These are phyloP conservation scores for Boletus subcaerulescens DNA, from an alignment of 768 basidiomycete genomes.

Conservation along the genomic window DNA sequence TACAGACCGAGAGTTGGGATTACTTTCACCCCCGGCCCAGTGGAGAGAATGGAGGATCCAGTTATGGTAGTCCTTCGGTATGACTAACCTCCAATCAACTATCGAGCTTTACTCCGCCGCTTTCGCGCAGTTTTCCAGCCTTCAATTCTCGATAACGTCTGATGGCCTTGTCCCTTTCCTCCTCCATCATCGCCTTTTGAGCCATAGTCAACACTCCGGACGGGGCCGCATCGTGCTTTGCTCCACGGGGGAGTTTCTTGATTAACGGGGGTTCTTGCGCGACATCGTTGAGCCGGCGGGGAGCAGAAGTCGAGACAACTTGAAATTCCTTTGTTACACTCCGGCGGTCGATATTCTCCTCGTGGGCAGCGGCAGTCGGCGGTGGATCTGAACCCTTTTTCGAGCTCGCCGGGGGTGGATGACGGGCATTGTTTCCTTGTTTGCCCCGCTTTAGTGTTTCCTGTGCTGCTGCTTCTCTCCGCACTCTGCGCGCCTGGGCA, in stretches of 20 bases:
- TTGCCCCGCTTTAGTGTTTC: conserved; percentile 17
- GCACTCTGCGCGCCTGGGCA: conserved; percentile 45
- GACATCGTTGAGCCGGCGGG: conserved; percentile 68
- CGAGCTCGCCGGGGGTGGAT: conserved; percentile 8
- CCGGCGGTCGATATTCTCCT: conserved; percentile 19
- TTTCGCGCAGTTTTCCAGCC: conserved; percentile 37
- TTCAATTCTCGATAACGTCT: conserved; percentile 67
- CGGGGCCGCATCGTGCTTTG: conserved; percentile 29
- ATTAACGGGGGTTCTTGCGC: conserved; percentile 66
- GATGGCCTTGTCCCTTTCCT: conserved; percentile 69
- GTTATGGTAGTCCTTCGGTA: conserved; percentile 9
- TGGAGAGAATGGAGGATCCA: neutral
- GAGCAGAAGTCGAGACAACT: conserved; percentile 48
- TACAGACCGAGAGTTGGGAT: neutral
- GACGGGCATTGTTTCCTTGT: conserved; percentile 5
- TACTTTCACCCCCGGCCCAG: neutral
- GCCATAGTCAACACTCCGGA: conserved; percentile 63
- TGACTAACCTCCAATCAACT: conserved; percentile 3
- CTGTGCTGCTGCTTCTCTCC: conserved; percentile 28
- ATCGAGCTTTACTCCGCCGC: conserved; percentile 10
- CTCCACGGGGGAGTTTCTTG: conserved; percentile 52
- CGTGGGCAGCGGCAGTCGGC: conserved; percentile 9
- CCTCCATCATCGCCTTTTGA: conserved; percentile 74
- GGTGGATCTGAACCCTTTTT: conserved; percentile 14
- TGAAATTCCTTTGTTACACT: conserved; percentile 46